Conservation (phyloP, 2,329 filamentous ascomycete species). For the Colletotrichum coccodes region DNA sequence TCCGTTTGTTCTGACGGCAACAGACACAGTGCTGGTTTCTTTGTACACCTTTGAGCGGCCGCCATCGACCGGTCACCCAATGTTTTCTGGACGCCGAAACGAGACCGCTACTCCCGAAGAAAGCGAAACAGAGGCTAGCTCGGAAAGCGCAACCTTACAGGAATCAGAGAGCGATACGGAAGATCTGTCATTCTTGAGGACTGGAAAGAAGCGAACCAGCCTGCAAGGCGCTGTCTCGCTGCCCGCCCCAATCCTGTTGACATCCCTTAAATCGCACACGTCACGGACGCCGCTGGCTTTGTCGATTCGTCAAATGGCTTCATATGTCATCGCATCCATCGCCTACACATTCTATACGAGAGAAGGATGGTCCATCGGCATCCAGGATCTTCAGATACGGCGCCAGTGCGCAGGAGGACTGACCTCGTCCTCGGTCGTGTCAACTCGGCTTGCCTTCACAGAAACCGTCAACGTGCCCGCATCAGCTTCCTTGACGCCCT, state of each 20-base stretch:
- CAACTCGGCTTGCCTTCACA: constrained; percentile 53
- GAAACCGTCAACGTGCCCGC: constrained; percentile 40
- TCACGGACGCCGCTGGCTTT: constrained; percentile 82
- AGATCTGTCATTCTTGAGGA: background rate
- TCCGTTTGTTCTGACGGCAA: constrained; percentile 84
- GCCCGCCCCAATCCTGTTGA: constrained; percentile 68
- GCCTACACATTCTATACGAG: constrained; percentile 85
- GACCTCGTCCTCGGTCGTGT: constrained; percentile 43
- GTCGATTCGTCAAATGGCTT: constrained; percentile 77
- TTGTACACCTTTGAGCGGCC: constrained; percentile 72
- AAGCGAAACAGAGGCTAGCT: constrained; percentile 7
- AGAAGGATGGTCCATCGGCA: constrained; percentile 86
- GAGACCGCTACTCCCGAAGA: constrained; percentile 3
- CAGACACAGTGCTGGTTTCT: constrained; percentile 77
- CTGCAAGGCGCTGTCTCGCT: constrained; percentile 24
- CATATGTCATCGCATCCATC: constrained; percentile 80
- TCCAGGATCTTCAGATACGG: constrained; percentile 85
- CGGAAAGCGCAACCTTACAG: constrained; percentile 11
- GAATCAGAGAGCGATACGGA: constrained; percentile 18
- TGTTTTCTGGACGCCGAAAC: background rate
- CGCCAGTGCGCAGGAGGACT: constrained; percentile 30
- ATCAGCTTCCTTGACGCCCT: background rate
- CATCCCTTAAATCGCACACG: constrained; percentile 83
- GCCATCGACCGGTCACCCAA: background rate
- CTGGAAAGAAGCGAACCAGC: background rate